Evolutionary conservation across 2,329 filamentous ascomycete genomes (phyloP), one percentile per base, ranked within the genome.

Genomic region (Paraphoma chrysanthemicola): DNA sequence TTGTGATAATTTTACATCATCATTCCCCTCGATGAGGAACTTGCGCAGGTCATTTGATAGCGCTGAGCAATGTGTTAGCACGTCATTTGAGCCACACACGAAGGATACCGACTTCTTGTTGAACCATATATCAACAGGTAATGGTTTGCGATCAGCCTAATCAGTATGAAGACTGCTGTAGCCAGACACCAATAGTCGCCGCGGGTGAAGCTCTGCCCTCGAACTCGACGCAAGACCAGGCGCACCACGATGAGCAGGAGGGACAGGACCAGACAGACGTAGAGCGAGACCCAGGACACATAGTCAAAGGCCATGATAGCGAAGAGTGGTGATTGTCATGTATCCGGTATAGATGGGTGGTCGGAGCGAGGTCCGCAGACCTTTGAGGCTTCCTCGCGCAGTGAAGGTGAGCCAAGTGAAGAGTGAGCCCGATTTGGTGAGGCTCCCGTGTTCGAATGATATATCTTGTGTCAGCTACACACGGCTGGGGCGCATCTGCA

Each of bases 101-200:
- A 28, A 18, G 30, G 7, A 14, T 16, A 39, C 54, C 12, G 48
- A 66, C 63, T 46, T 49, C 63, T 58, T 31, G 61, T 66, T 1
- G 63, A 64, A n/a, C 59, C 59, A 31, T 64, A 66, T 1, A 60
- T 1, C 18, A 66, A 29, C 9, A 66, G 36, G 14, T 54, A 59
- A 14, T 66, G 57, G 31, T 64, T 64, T 17, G 48, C 57, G 28
- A 55, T 36, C 10, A 66, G 43, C 18, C 63, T 59, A 18, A 50
- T 54, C 3, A 64, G 6, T 12, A 59, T 61, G 23, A 60, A 55
- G 4, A 62, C 9, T 5, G 51, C 60, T 30, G 63, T 56, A 12
- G 48, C 18, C 11, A 66, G 48, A 48, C 60, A 62, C 61, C 63
- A 66, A 41, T 59, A 64, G 44, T 66, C 63, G 36, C 63, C 63